These are phyloP conservation scores for Pythium biforme DNA, from an alignment of 352 stramenopile species.

Conservation along the genomic window DNA sequence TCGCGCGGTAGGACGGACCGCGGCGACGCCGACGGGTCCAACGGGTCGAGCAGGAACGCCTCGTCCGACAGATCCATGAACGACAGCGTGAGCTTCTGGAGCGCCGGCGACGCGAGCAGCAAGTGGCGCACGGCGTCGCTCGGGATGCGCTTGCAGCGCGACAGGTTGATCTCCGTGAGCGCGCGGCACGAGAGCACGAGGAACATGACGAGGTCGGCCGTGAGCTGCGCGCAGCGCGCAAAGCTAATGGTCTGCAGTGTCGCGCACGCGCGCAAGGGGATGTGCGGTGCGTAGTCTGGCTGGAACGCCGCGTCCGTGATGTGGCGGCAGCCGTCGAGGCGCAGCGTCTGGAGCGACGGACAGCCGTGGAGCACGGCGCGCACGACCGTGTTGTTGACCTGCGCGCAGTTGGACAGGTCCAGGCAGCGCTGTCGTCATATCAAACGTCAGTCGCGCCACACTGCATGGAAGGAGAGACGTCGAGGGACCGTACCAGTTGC, in stretches of 20 bases:
- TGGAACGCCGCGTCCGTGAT: slow-evolving; percentile 88
- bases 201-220: slow-evolving; percentile 69
- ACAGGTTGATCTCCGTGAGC: slow-evolving; percentile 78
- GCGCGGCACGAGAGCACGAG: slow-evolving; percentile 76
- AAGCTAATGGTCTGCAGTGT: slow-evolving; percentile 80
- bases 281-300: slow-evolving; percentile 72
- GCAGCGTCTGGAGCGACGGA: slow-evolving; percentile 67
- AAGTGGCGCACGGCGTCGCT: slow-evolving; percentile 73
- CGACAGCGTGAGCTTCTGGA: slow-evolving; percentile 76
- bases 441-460: neutral
- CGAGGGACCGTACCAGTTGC: slow-evolving; percentile 47
- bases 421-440: slow-evolving; percentile 55
- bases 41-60: slow-evolving; percentile 36
- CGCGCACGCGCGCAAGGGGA: slow-evolving; percentile 64
- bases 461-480: too few species aligned
- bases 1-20: slow-evolving; percentile 33
- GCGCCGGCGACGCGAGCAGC: slow-evolving; percentile 49
- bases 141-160: slow-evolving; percentile 80
- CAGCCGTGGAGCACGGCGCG: slow-evolving; percentile 79
- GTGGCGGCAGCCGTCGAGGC: slow-evolving; percentile 82
- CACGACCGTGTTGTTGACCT: slow-evolving; percentile 87
- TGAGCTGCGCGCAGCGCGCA: slow-evolving; percentile 81
- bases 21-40: slow-evolving; percentile 8
- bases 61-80: slow-evolving; percentile 82
- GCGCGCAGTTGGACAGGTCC: slow-evolving; percentile 81